These are phyloP conservation scores for Houttuynia cordata DNA, from an alignment of 164 flowering plant genomes.

Conservation along the genomic window DNA sequence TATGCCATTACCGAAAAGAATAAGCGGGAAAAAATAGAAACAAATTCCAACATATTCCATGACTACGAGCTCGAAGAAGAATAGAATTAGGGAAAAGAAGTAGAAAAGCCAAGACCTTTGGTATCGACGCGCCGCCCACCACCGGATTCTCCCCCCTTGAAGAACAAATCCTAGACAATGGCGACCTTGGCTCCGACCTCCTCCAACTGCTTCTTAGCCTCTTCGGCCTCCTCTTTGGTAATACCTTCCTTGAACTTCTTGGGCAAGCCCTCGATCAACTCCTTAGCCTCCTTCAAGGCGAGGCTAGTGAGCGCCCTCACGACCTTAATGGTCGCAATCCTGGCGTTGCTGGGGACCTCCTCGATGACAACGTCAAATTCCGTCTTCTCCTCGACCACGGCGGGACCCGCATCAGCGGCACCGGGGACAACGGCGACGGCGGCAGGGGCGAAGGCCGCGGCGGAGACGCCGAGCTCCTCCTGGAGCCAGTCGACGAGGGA, in stretches of 20 bases:
- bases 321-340: constrained; percentile 82
- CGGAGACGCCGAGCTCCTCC: constrained; percentile 86
- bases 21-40: too few relatives aligned
- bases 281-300: constrained; percentile 96
- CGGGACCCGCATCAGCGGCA: constrained; percentile 34
- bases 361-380: constrained; percentile 90
- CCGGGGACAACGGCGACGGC: constrained; percentile 29
- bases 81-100: not conserved
- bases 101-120: not conserved
- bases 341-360: constrained; percentile 78
- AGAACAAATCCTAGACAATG: constrained; percentile 21
- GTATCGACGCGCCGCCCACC: not conserved
- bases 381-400: constrained; percentile 84
- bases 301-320: constrained; percentile 73
- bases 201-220: constrained; percentile 91
- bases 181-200: constrained; percentile 82
- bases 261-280: constrained; percentile 84
- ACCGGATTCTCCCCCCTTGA: not conserved
- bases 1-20: too few relatives aligned
- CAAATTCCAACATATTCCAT: too few relatives aligned
- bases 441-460: constrained; percentile 79
- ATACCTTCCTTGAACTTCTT: constrained; percentile 83
- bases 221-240: constrained; percentile 88
- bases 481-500: constrained; percentile 66
- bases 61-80: too few relatives aligned